Conservation (phyloP, 2,329 filamentous ascomycete species). For the Cladosporium oxysporum region DNA sequence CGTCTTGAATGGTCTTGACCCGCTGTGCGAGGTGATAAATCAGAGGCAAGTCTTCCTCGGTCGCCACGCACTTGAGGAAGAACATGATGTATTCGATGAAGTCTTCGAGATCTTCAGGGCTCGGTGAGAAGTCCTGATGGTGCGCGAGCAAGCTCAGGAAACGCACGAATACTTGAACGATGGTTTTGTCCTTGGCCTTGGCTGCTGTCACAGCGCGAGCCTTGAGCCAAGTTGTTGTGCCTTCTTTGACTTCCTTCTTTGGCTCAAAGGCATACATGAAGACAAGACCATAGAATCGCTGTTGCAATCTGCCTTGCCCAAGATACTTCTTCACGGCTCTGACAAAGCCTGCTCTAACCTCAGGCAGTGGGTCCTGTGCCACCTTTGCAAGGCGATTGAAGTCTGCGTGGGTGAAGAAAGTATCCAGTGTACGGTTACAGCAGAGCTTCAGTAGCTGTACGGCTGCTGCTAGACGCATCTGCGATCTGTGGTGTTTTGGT, state of each 20-base stretch:
- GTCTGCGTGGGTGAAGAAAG: conserved; percentile 67
- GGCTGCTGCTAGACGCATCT: conserved; percentile 79
- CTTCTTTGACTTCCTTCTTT: conserved; percentile 67
- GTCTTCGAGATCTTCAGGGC: conserved; percentile 70
- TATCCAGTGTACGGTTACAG: conserved; percentile 72
- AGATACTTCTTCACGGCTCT: conserved; percentile 90
- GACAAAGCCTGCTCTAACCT: conserved; percentile 78
- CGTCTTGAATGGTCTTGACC: conserved; percentile 86
- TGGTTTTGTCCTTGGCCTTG: conserved; percentile 56
- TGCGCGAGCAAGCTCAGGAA: conserved; percentile 87
- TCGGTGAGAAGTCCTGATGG: conserved; percentile 80
- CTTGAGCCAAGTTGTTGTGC: conserved; percentile 84
- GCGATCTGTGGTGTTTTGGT: conserved; percentile 73
- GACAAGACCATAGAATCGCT: conserved; percentile 83
- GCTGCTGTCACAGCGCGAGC: conserved; percentile 71
- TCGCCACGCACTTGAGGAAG: conserved; percentile 80
- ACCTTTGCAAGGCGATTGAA: conserved; percentile 83
- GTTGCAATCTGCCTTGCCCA: conserved; percentile 66
- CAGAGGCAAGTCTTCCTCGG: conserved; percentile 80
- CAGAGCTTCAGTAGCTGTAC: conserved; percentile 82
- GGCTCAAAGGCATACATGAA: conserved; percentile 94
- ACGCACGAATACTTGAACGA: conserved; percentile 80
- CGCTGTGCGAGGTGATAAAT: conserved; percentile 92
- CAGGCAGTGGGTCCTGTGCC: conserved; percentile 72
- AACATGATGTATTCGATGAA: conserved; percentile 88